phyloP scores from a whole-genome alignment of 805 yeast genomes.

The Yarrowia sp. region DNA sequence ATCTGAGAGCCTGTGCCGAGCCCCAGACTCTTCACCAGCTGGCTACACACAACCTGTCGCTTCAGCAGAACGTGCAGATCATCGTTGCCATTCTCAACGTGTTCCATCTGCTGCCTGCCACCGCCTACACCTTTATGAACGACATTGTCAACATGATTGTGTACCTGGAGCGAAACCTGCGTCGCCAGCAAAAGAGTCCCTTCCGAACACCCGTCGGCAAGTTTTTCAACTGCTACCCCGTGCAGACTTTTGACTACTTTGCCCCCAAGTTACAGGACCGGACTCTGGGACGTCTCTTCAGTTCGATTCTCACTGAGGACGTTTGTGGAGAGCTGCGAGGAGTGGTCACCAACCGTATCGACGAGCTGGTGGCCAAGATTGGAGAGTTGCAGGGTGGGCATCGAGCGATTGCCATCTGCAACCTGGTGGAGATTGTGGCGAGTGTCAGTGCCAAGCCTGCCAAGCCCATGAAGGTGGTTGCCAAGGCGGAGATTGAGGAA shows the following conservation, averaged over 20 bases:
- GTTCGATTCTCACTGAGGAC: slow-evolving; percentile 58
- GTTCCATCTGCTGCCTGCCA: slow-evolving; percentile 86
- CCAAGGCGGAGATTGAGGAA: not conserved
- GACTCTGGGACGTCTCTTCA: slow-evolving; percentile 61
- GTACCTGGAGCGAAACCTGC: slow-evolving; percentile 74
- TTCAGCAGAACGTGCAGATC: slow-evolving; percentile 78
- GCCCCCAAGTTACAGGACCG: slow-evolving; percentile 63
- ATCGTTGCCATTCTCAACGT: slow-evolving; percentile 87
- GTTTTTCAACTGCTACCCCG: slow-evolving; percentile 78
- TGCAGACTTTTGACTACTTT: slow-evolving; percentile 69
- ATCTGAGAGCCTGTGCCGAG: slow-evolving; percentile 93
- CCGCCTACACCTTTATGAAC: slow-evolving; percentile 88
- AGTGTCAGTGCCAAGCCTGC: not conserved
- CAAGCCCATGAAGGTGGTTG: not conserved
- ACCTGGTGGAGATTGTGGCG: not conserved
- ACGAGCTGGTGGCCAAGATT: slow-evolving; percentile 15
- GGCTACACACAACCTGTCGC: slow-evolving; percentile 75
- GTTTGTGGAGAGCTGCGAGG: slow-evolving; percentile 51
- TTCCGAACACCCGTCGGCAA: slow-evolving; percentile 88
- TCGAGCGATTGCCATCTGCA: not conserved
- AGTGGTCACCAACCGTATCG: not conserved
- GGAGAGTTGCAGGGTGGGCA: not conserved
- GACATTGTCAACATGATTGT: slow-evolving; percentile 75
- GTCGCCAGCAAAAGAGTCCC: slow-evolving; percentile 83
- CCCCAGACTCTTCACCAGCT: slow-evolving; percentile 71